Percentiles rank a stretch among this genome's conserved stretches.
These are phyloP conservation scores for Fusarium sp. DNA, from an alignment of 2,329 filamentous ascomycete genomes.

Conservation along the genomic window DNA sequence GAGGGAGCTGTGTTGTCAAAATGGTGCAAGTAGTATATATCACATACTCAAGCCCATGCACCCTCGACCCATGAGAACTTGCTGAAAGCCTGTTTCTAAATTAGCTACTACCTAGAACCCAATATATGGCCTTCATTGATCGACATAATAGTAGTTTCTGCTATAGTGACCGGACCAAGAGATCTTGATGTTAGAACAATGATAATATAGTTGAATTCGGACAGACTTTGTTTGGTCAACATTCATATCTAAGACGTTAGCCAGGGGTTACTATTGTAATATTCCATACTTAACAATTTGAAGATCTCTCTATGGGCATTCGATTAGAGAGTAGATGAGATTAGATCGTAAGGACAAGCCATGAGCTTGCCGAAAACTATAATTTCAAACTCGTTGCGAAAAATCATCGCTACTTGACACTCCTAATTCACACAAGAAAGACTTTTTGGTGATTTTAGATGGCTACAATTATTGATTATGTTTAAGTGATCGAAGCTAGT, in stretches of 20 bases:
- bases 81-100: rapidly evolving
- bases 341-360: not conserved
- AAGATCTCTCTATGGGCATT: not conserved
- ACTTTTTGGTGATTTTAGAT: rapidly evolving
- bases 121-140: rapidly evolving
- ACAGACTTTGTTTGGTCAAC: not conserved
- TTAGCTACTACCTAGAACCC: not conserved
- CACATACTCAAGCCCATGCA: not conserved
- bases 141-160: rapidly evolving
- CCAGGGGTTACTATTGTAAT: too few species aligned
- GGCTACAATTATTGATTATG: rapidly evolving
- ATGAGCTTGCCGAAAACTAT: rapidly evolving
- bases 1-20: not conserved
- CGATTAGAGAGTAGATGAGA: not conserved
- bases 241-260: not conserved
- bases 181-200: too few species aligned
- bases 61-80: not conserved
- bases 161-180: not conserved
- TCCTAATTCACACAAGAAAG: rapidly evolving
- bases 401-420: rapidly evolving
- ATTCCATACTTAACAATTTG: not conserved
- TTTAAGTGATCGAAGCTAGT: rapidly evolving
- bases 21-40: too few species aligned
- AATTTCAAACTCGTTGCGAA: not conserved
- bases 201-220: not conserved